Conservation (phyloP, 1,284 basidiomycete genomes). For the Trichosporon sp. region DNA sequence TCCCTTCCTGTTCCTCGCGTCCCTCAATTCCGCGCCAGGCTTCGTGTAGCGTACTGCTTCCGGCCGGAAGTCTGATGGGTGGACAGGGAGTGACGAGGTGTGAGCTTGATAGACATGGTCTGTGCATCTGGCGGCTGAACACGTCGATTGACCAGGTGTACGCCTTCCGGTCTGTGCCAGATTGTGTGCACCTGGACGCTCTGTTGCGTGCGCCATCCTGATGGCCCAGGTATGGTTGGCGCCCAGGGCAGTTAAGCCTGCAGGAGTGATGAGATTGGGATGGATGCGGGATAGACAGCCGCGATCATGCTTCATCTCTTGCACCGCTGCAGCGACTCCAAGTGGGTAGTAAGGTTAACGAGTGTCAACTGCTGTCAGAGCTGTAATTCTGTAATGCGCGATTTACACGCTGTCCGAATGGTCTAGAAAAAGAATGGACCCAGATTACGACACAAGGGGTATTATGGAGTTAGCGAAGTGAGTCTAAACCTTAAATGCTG, state of each 20-base stretch:
- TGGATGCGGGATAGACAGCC: background rate
- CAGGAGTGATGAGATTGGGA: too few species aligned
- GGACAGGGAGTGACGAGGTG: too few species aligned
- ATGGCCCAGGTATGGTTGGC: background rate
- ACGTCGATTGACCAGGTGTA: background rate
- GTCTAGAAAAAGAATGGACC: background rate
- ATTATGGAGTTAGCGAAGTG: constrained; percentile 2
- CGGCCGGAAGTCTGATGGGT: background rate
- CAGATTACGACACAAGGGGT: constrained; percentile 15
- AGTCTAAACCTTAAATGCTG: constrained; percentile 18
- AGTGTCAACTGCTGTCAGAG: background rate
- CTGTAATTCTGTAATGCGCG: background rate
- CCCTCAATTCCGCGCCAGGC: background rate
- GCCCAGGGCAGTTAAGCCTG: background rate
- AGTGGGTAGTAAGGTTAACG: constrained; percentile 5
- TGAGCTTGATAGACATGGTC: background rate
- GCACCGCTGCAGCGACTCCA: background rate
- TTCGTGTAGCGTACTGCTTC: background rate
- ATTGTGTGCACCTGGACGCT: background rate
- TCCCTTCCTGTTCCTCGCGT: background rate
- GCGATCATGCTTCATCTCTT: background rate
- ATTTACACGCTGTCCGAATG: background rate
- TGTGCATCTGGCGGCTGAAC: background rate
- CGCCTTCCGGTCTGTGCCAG: too few species aligned
- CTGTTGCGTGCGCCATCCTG: background rate